A percentile compares a stretch with the other conserved stretches of the same genome.
These are phyloP conservation scores for Ophiostoma perfectum DNA, from an alignment of 2,329 filamentous ascomycete species.

Conservation along the genomic window DNA sequence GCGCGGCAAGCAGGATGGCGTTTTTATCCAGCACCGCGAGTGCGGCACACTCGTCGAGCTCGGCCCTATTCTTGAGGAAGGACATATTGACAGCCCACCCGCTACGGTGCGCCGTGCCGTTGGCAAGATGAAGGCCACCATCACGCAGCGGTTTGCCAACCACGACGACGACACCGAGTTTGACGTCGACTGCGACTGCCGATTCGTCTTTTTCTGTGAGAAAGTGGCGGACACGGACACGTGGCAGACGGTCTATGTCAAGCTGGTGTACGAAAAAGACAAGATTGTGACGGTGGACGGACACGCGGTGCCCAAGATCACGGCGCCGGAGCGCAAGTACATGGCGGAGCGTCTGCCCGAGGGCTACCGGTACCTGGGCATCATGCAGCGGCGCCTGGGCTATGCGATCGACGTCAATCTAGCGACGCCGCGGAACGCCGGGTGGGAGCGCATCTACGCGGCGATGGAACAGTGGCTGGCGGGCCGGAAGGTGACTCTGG, in stretches of 20 bases:
- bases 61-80: constrained; percentile 26
- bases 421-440: constrained; percentile 36
- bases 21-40: constrained; percentile 54
- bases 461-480: constrained; percentile 41
- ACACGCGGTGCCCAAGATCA: constrained; percentile 36
- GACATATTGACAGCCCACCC: constrained; percentile 24
- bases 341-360: constrained; percentile 38
- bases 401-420: constrained; percentile 40
- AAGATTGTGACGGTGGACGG: constrained; percentile 45
- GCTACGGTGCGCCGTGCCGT: constrained; percentile 41
- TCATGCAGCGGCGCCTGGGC: constrained; percentile 43
- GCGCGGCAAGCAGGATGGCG: constrained; percentile 45
- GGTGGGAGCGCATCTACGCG: constrained; percentile 39
- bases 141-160: constrained; percentile 44
- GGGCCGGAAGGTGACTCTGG: constrained; percentile 6
- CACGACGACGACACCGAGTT: constrained; percentile 35
- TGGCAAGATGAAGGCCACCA: constrained; percentile 39
- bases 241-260: constrained; percentile 43
- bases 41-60: constrained; percentile 29
- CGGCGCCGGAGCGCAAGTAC: constrained; percentile 33
- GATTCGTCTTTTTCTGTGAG: constrained; percentile 46
- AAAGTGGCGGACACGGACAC: constrained; percentile 22
- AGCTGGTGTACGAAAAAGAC: constrained; percentile 48
- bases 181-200: constrained; percentile 48
- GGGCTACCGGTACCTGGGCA: constrained; percentile 44